Conservation (phyloP, 257 asterid species). For the Ilex aquifolium region DNA sequence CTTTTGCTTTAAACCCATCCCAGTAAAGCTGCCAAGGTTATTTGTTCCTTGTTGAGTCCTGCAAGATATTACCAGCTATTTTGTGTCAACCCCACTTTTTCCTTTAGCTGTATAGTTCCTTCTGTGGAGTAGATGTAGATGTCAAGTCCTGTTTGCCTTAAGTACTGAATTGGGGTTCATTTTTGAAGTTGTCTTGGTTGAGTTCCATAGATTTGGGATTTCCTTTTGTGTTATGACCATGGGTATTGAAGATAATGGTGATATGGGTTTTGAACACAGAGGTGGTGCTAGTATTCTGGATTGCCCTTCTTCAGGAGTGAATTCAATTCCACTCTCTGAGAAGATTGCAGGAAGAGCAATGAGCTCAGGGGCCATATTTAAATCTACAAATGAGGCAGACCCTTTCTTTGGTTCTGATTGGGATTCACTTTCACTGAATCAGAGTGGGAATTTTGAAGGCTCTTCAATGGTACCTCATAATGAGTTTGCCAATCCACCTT, state of each 20-base stretch:
- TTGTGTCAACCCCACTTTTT: constrained; percentile 59
- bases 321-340: constrained; percentile 25
- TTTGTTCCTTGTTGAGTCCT: constrained; percentile 81
- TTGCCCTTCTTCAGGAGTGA: constrained; percentile 28
- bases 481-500: constrained; percentile 20
- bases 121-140: constrained; percentile 14
- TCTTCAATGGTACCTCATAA: constrained; percentile 32
- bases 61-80: constrained; percentile 54
- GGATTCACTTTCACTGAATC: constrained; percentile 62
- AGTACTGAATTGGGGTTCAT: constrained; percentile 10
- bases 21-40: constrained; percentile 78
- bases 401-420: constrained; percentile 46
- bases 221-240: constrained; percentile 26
- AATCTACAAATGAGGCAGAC: constrained; percentile 28
- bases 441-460: constrained; percentile 39
- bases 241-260: constrained; percentile 54
- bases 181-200: constrained; percentile 23
- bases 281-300: constrained; percentile 15
- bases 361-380: constrained; percentile 25
- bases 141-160: constrained; percentile 22
- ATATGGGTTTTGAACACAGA: constrained; percentile 19
- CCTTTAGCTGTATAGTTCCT: constrained; percentile 30
- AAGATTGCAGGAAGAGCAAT: constrained; percentile 26
- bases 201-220: constrained; percentile 19
- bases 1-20: constrained; percentile 46